Evolutionary conservation across 2,329 filamentous ascomycete species (phyloP).

Genomic region (Scedosporium dehoogii): DNA sequence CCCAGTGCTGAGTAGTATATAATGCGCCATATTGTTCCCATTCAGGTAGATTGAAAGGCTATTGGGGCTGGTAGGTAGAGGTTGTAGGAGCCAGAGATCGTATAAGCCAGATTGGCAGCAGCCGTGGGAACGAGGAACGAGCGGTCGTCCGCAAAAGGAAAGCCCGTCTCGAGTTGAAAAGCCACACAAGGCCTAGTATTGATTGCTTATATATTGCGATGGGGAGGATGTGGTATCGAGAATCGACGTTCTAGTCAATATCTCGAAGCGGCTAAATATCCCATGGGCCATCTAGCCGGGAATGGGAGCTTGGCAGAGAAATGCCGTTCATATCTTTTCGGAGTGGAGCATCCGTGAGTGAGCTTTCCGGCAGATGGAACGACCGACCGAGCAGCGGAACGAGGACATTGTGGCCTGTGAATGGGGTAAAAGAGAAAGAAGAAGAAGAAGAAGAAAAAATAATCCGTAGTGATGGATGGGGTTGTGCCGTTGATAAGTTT

Average conservation of each 20-base stretch:
- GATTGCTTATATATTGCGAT: constrained; percentile 4
- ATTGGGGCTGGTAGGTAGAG: not conserved
- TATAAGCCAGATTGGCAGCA: not conserved
- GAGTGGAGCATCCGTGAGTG: not conserved
- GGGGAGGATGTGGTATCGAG: not conserved
- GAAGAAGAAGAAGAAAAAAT: not conserved
- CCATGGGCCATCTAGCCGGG: constrained; percentile 4
- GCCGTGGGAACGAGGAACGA: not conserved
- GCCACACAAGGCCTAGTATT: constrained; percentile 1
- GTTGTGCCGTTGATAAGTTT: not conserved
- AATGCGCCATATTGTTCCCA: not conserved
- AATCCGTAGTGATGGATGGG: not conserved
- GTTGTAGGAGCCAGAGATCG: not conserved
- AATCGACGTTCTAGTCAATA: not conserved
- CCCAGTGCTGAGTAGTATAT: not conserved
- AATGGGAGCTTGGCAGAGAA: constrained; percentile 4
- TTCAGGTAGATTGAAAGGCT: constrained; percentile 1
- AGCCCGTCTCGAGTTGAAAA: not conserved
- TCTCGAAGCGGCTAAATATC: constrained; percentile 5
- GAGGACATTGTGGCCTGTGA: not conserved
- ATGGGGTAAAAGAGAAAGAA: not conserved
- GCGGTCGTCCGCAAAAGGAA: constrained; percentile 4
- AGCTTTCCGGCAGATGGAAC: not conserved
- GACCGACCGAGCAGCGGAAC: not conserved
- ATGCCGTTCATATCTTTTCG: constrained; percentile 1